Base-by-base conservation (phyloP, 257 asterid species). In the Solanum rostratum region DNA sequence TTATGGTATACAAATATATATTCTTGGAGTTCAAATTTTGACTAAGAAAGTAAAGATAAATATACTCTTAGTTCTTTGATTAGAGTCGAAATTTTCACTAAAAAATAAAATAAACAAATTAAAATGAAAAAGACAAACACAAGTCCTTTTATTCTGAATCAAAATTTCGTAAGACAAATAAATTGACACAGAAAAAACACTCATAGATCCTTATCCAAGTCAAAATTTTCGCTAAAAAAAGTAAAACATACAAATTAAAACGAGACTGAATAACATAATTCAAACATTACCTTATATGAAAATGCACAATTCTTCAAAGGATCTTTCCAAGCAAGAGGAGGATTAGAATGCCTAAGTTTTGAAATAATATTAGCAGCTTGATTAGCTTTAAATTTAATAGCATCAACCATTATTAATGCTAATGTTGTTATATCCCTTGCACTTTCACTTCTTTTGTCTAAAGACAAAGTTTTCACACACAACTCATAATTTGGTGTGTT, bases 401-500 rank as follows among this genome's bases (percentile, higher is more conserved):
- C 85, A 88, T 80, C 82, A 6, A 88, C 88, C 81, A 80, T 59
- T 43, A 88, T 83, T 2, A 88, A 63, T 68, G 86, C 87, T 20
- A 88, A 84, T 22, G 85, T 85, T 2, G 85, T 70, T 3, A 85
- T 33, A n/a, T 85, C 88, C 0, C 91, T 14, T 59, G 68, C 86
- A 59, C 54, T 27, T 84, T 71, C 83, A 92, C 89, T 87, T 53
- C 53, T 22, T 1, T 90, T 92, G 53, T 69, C 78, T 14, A 84
- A 89, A 11, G 15, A 43, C 86, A 91, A 88, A 59, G 88, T 90
- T 85, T 86, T 54, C 85, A 90, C 11, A 90, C 97, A 94, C 19
- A 94, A 94, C 3, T 86, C 66, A 86, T 91, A 94, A 66, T 94
- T 87, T 22, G 93, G 93, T 71, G 96, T 92, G 85, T 81, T 85